A percentile compares a stretch with the other conserved stretches of the same genome.
phyloP scores from a whole-genome alignment of 2,329 filamentous ascomycete genomes.

The Salinomyces thailandicus region DNA sequence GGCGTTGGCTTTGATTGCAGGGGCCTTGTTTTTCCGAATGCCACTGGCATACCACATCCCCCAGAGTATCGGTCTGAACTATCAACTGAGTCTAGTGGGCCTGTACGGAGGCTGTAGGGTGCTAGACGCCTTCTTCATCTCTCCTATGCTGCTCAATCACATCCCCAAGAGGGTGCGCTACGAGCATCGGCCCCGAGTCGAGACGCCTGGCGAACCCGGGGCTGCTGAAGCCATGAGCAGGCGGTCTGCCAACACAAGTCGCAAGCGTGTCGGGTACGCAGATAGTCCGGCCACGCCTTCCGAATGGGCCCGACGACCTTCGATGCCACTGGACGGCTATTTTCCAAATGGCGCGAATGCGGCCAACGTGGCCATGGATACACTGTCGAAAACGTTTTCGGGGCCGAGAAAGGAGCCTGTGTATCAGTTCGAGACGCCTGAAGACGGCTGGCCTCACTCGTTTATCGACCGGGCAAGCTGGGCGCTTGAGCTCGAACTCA shows the following conservation, averaged over 20 bases:
- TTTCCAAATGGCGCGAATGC: slow-evolving; percentile 4
- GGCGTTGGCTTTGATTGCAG: slow-evolving; percentile 28
- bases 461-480: slow-evolving; percentile 33
- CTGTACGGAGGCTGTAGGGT: slow-evolving; percentile 34
- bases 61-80: slow-evolving; percentile 36
- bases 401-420: slow-evolving; percentile 24
- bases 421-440: slow-evolving; percentile 27
- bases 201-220: slow-evolving; percentile 20
- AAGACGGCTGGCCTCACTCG: slow-evolving; percentile 30
- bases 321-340: slow-evolving; percentile 7
- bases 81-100: slow-evolving; percentile 35
- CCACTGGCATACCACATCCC: slow-evolving; percentile 35
- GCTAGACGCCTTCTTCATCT: slow-evolving; percentile 36
- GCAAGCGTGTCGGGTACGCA: slow-evolving; percentile 3
- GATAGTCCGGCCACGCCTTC: slow-evolving; percentile 1
- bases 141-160: slow-evolving; percentile 30
- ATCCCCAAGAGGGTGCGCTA: slow-evolving; percentile 35
- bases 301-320: slow-evolving; percentile 6
- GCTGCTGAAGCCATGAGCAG: slow-evolving; percentile 5
- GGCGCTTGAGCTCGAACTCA: slow-evolving; percentile 35
- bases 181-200: slow-evolving; percentile 25
- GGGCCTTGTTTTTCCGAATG: slow-evolving; percentile 32
- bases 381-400: slow-evolving; percentile 12
- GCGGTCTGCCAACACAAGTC: background rate
- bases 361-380: slow-evolving; percentile 4